Percentiles rank a stretch among this genome's conserved stretches.
Evolutionary conservation across 805 yeast species (phyloP).

Genomic region (Ogataea zsoltii): DNA sequence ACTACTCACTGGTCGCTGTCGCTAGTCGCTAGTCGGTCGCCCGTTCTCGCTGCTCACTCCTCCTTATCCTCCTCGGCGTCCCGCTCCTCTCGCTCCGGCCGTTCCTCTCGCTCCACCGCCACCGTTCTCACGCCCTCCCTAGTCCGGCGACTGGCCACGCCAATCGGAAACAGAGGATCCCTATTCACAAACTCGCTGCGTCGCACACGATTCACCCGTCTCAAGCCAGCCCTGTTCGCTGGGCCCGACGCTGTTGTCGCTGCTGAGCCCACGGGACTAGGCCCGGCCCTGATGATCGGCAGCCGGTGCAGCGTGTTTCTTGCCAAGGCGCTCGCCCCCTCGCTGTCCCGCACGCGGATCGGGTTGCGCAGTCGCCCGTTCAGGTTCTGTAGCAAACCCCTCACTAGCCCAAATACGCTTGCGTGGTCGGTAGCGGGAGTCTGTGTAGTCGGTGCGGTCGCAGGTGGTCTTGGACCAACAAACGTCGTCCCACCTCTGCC

Average conservation of each 20-base stretch:
- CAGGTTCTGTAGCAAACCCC: constrained; percentile 26
- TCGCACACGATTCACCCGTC: too few relatives aligned
- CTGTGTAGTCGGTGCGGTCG: constrained; percentile 3
- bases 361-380: constrained; percentile 27
- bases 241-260: too few relatives aligned
- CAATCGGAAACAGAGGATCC: constrained; percentile 43
- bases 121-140: constrained; percentile 44
- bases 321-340: constrained; percentile 6
- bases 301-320: constrained; percentile 15
- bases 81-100: constrained; percentile 5
- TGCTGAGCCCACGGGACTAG: constrained; percentile 3
- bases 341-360: constrained; percentile 13
- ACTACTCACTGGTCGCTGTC: too few relatives aligned
- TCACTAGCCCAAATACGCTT: constrained; percentile 25
- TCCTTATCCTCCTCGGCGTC: constrained; percentile 1
- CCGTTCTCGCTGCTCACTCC: background rate
- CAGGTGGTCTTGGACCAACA: constrained; percentile 2
- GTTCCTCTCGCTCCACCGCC: constrained; percentile 6
- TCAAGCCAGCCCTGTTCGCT: too few relatives aligned
- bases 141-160: constrained; percentile 50
- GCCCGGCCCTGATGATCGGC: constrained; percentile 15
- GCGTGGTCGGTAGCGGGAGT: constrained; percentile 11
- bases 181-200: constrained; percentile 19
- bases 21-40: too few relatives aligned
- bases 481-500: constrained; percentile 12